Conservation (phyloP, 2,329 filamentous ascomycete species). For the Aspergillus pseudoviridinutans region DNA sequence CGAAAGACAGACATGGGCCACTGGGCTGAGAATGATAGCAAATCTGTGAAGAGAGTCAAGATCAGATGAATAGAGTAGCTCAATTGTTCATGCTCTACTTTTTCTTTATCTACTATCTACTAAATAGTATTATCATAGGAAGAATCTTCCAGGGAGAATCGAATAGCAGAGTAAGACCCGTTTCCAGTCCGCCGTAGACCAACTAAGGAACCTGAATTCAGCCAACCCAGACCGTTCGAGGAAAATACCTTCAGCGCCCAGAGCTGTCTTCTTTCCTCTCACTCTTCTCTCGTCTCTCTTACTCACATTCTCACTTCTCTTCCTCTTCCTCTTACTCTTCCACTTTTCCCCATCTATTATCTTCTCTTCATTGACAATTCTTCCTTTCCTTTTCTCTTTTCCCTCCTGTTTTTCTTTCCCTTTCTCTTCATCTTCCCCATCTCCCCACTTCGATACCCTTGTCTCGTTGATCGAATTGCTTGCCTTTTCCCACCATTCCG, state of each 20-base stretch:
- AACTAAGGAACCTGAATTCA: not conserved
- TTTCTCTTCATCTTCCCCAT: conserved; percentile 13
- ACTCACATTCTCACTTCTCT: conserved; percentile 4
- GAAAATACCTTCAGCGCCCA: not conserved
- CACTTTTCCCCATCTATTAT: conserved; percentile 23
- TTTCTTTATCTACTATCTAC: too few species aligned
- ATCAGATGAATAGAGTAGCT: not conserved
- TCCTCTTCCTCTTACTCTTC: conserved; percentile 15
- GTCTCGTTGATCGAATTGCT: conserved; percentile 9
- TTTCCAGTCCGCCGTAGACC: too few species aligned
- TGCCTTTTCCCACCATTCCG: conserved; percentile 22
- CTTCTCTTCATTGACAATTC: conserved; percentile 10
- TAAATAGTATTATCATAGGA: not conserved
- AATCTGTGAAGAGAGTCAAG: not conserved
- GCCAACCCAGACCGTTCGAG: not conserved
- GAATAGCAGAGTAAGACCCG: not conserved
- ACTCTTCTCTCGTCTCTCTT: conserved; percentile 4
- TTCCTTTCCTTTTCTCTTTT: conserved; percentile 14
- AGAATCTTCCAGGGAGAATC: not conserved
- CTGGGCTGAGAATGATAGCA: not conserved
- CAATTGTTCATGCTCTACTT: not conserved
- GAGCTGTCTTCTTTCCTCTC: not conserved
- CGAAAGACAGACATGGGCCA: not conserved
- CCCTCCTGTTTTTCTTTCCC: conserved; percentile 22
- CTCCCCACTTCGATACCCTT: conserved; percentile 18